Evolutionary conservation across 257 asterid genomes (phyloP).

Genomic region (Solanum corneliomulleri): DNA sequence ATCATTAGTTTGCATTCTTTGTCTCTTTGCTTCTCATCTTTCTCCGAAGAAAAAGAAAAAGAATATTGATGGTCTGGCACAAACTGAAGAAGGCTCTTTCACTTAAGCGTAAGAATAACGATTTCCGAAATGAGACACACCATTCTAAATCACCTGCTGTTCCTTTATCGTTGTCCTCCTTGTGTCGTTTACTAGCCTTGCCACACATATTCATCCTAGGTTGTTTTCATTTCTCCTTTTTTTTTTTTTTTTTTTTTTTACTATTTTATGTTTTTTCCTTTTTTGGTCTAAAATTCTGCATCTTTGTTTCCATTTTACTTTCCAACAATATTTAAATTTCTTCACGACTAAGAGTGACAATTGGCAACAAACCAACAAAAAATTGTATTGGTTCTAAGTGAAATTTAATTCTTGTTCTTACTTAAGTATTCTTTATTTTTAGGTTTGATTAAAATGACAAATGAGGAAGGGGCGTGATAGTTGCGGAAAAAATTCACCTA

Average conservation of each 20-base stretch:
- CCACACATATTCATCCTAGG: neutral
- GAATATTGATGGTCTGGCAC: conserved; percentile 11
- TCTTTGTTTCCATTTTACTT: no score
- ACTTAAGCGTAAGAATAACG: neutral
- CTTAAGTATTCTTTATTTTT: no score
- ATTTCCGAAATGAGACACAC: neutral
- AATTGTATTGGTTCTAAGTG: no score
- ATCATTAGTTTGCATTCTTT: neutral
- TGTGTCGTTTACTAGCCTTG: neutral
- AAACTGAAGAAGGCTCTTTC: conserved; percentile 12
- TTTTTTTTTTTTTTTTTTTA: neutral
- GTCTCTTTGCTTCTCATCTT: neutral
- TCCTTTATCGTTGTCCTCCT: neutral
- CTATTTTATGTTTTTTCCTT: neutral
- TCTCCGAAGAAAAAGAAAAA: neutral
- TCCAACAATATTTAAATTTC: no score
- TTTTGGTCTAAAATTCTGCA: neutral
- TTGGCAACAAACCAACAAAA: no score
- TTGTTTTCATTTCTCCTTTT: no score
- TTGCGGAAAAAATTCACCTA: neutral
- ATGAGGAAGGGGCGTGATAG: no score
- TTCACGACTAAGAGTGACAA: no score
- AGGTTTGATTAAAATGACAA: no score
- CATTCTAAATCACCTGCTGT: neutral
- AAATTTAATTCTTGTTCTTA: no score